Evolutionary conservation across 1,284 basidiomycete species (phyloP).

Genomic region (Rhodotorula sp.): DNA sequence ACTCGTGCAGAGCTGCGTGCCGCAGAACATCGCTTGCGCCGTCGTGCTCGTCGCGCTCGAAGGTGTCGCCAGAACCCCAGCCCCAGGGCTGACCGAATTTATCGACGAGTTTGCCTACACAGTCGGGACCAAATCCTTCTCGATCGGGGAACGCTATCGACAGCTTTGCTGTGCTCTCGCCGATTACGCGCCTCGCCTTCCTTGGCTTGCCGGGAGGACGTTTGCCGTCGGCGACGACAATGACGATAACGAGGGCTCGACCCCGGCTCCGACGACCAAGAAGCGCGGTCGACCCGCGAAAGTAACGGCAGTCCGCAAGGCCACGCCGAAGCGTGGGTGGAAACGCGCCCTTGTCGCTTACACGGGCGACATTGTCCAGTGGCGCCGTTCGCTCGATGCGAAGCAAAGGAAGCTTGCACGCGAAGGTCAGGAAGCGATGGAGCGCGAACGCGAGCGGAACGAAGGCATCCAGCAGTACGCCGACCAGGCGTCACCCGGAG

Average conservation of each 20-base stretch:
- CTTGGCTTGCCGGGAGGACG: slow-evolving; percentile 54
- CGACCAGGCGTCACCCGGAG: not conserved
- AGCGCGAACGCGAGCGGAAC: not conserved
- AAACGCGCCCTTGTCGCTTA: slow-evolving; percentile 19
- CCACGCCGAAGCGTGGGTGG: not conserved
- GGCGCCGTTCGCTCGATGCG: slow-evolving; percentile 16
- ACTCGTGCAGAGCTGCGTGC: slow-evolving; percentile 44
- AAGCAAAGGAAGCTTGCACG: not conserved
- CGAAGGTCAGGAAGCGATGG: not conserved
- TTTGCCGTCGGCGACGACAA: not conserved
- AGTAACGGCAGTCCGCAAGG: not conserved
- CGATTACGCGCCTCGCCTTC: slow-evolving; percentile 62
- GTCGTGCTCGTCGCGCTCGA: slow-evolving; percentile 68
- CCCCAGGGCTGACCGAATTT: slow-evolving; percentile 60
- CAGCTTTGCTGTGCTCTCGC: slow-evolving; percentile 60
- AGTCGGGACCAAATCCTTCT: slow-evolving; percentile 56
- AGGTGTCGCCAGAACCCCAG: slow-evolving; percentile 59
- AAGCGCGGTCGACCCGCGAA: slow-evolving; percentile 1
- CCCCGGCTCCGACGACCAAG: not conserved
- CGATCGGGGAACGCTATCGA: slow-evolving; percentile 67
- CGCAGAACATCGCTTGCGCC: slow-evolving; percentile 55
- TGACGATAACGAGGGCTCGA: not conserved
- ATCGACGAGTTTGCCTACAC: slow-evolving; percentile 58
- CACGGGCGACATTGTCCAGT: slow-evolving; percentile 29
- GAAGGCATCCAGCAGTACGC: not conserved